phyloP scores from a whole-genome alignment of 202 grass and related monocot species.

The Digitaria exilis region DNA sequence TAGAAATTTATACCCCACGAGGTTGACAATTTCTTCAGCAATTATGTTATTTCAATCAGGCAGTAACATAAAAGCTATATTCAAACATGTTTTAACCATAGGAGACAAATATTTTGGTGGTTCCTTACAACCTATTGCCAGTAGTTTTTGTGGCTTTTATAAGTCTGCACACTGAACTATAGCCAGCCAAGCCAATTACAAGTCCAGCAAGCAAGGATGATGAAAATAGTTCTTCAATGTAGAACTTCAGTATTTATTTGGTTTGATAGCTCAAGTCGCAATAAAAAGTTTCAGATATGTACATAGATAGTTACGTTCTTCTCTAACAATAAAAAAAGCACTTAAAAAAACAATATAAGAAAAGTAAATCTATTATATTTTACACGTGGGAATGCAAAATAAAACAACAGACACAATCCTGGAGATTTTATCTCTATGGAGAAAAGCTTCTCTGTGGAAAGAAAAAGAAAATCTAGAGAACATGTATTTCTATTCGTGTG shows the following conservation, averaged over 20 bases:
- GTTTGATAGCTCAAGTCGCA: background rate
- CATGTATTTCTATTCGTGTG: background rate
- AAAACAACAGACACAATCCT: background rate
- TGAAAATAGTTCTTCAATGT: background rate
- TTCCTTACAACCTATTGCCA: background rate
- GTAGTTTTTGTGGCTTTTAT: background rate
- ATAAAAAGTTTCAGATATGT: background rate
- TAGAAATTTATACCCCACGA: background rate
- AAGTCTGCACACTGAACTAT: background rate
- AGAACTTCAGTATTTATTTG: background rate
- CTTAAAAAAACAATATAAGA: background rate
- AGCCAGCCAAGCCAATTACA: background rate
- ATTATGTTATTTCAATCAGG: too few species aligned
- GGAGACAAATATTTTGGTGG: too few species aligned
- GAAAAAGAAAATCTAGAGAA: conserved; percentile 5
- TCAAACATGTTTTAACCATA: too few species aligned
- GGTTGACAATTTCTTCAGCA: too few species aligned
- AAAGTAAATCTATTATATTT: background rate
- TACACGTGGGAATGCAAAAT: background rate
- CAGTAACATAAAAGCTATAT: background rate
- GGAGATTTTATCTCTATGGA: background rate
- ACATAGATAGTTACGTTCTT: conserved; percentile 4
- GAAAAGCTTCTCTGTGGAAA: conserved; percentile 2
- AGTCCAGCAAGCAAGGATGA: too few species aligned
- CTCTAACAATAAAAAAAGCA: background rate